Conservation (phyloP, 2,329 filamentous ascomycete species). For the Dothideomycetidae sp. region DNA sequence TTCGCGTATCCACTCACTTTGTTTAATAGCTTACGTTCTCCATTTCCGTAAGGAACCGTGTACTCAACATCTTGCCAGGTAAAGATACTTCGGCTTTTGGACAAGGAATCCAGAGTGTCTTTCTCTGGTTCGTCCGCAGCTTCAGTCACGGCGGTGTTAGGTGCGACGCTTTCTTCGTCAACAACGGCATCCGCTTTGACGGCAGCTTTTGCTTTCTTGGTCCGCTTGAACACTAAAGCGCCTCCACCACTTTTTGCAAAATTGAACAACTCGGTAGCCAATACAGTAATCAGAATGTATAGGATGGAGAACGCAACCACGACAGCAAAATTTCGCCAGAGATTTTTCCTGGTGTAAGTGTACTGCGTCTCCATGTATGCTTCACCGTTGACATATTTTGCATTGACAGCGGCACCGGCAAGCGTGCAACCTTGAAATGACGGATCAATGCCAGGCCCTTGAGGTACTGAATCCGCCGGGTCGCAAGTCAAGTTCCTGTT, state of each 20-base stretch:
- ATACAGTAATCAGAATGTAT: constrained; percentile 57
- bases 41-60: constrained; percentile 53
- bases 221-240: constrained; percentile 57
- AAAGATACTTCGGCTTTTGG: constrained; percentile 49
- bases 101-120: constrained; percentile 33
- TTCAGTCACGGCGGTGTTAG: constrained; percentile 16
- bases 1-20: constrained; percentile 64
- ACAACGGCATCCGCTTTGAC: constrained; percentile 31
- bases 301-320: constrained; percentile 61
- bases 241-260: constrained; percentile 51
- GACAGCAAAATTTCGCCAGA: constrained; percentile 65
- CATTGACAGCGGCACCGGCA: constrained; percentile 41
- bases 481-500: constrained; percentile 44
- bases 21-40: constrained; percentile 49
- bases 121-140: constrained; percentile 24
- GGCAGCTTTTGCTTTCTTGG: constrained; percentile 46
- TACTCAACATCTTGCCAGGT: constrained; percentile 60
- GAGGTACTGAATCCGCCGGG: constrained; percentile 44
- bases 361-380: constrained; percentile 42
- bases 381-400: constrained; percentile 37
- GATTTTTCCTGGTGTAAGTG: constrained; percentile 41
- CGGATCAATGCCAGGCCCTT: constrained; percentile 40
- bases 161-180: constrained; percentile 41
- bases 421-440: constrained; percentile 49
- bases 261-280: constrained; percentile 54